Conservation (phyloP, 345 rosid genomes). For the Brassica carinata region DNA sequence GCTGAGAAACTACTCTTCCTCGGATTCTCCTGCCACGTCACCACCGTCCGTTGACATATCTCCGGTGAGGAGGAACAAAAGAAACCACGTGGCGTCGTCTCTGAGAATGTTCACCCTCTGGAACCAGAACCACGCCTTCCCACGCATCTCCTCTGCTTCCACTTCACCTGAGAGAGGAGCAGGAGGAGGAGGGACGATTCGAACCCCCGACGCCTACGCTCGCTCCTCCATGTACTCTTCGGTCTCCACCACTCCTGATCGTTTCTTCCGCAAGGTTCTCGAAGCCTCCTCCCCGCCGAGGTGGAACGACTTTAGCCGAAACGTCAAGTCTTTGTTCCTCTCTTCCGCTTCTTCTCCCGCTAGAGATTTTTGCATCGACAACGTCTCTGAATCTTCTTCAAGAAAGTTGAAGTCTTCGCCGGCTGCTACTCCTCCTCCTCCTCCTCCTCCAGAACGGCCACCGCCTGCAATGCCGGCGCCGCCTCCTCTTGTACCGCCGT, state of each 20-base stretch:
- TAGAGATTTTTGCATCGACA: slow-evolving; percentile 36
- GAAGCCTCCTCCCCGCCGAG: slow-evolving; percentile 38
- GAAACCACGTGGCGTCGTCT: slow-evolving; percentile 29
- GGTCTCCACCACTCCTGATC: slow-evolving; percentile 45
- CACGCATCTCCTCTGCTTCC: slow-evolving; percentile 49
- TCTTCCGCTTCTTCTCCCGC: slow-evolving; percentile 45
- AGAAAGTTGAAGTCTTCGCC: slow-evolving; percentile 24
- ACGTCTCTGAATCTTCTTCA: slow-evolving; percentile 47
- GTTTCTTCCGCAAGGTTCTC: slow-evolving; percentile 32
- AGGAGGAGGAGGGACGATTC: slow-evolving; percentile 14
- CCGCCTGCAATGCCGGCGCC: slow-evolving; percentile 52
- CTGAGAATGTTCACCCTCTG: slow-evolving; percentile 39
- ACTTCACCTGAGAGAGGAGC: slow-evolving; percentile 59
- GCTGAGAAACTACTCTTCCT: slow-evolving; percentile 45
- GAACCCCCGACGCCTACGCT: slow-evolving; percentile 36
- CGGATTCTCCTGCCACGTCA: slow-evolving; percentile 71
- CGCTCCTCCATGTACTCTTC: slow-evolving; percentile 47
- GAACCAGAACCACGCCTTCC: slow-evolving; percentile 35
- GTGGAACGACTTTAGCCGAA: slow-evolving; percentile 38
- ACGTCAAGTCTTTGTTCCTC: slow-evolving; percentile 43
- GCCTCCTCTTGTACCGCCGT: slow-evolving; percentile 62
- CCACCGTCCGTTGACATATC: slow-evolving; percentile 54
- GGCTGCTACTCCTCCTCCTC: slow-evolving; percentile 30
- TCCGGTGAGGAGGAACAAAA: too few relatives aligned
- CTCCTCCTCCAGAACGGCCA: slow-evolving; percentile 44